Evolutionary conservation across 768 basidiomycete species (phyloP).

Genomic region (Tulasnella sp.): DNA sequence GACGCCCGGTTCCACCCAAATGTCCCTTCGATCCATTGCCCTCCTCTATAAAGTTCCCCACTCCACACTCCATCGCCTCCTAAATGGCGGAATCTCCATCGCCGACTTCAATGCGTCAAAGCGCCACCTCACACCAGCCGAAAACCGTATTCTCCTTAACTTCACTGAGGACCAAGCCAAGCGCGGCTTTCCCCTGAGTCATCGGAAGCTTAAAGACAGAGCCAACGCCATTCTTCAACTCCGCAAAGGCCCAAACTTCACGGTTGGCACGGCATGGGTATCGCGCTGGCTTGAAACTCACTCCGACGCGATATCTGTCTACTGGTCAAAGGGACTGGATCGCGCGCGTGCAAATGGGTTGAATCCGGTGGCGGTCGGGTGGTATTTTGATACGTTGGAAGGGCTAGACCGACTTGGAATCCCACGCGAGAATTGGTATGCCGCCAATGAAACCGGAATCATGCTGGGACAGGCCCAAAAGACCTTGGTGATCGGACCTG

Average conservation of each 20-base stretch:
- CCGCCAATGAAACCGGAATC: slow-evolving; percentile 25
- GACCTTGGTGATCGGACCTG: slow-evolving; percentile 26
- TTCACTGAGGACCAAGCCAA: slow-evolving; percentile 29
- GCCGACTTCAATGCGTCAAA: slow-evolving; percentile 34
- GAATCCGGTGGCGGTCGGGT: slow-evolving; percentile 13
- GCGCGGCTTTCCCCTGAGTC: slow-evolving; percentile 40
- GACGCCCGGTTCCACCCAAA: not conserved
- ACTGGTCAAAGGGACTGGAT: slow-evolving; percentile 8
- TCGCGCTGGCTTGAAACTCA: slow-evolving; percentile 24
- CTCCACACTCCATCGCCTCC: not conserved
- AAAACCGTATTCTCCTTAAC: slow-evolving; percentile 31
- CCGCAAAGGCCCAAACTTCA: not conserved
- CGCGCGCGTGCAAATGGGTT: slow-evolving; percentile 16
- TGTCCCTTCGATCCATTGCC: not conserved
- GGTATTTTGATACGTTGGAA: slow-evolving; percentile 22
- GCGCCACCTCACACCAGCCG: slow-evolving; percentile 35
- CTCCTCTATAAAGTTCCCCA: not conserved
- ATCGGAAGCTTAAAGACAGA: slow-evolving; percentile 37
- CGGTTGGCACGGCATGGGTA: slow-evolving; percentile 24
- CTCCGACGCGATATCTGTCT: not conserved
- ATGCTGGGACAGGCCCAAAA: slow-evolving; percentile 13
- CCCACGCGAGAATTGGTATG: slow-evolving; percentile 15
- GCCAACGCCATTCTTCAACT: slow-evolving; percentile 34
- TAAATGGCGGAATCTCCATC: slow-evolving; percentile 25
- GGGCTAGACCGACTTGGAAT: slow-evolving; percentile 5